Base-by-base conservation (phyloP, 495 filamentous ascomycete species). In the Aspergillus nanangensis region DNA sequence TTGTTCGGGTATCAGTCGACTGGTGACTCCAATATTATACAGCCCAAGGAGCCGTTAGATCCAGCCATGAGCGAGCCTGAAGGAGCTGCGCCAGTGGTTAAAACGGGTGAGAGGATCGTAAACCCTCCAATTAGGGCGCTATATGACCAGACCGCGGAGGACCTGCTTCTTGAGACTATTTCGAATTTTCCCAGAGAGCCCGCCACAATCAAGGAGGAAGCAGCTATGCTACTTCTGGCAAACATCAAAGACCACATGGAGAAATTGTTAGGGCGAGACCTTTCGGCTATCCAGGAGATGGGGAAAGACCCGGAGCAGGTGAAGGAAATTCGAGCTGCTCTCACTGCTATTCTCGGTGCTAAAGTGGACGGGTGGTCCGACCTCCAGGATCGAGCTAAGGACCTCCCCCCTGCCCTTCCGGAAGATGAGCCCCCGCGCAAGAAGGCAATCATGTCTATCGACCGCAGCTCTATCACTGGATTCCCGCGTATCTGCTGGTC, bases 1-100 rank as follows among this genome's bases (percentile, higher is more conserved):
- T 72, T 96, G 1, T 92, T 91, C 56, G 86, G 87, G 22, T 80
- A 84, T 36, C 69, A 74, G 42, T 74, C 58, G 60, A 82, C 61
- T 8, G 77, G 68, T 33, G 71, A 75, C 48, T 74, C 72, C 25
- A 77, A 74, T 52, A 79, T 65, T 19, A 74, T 74, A 27, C 65
- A 71, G 45, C 71, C 71, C 5, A 69, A 60, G 39, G 67, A 72
- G 24, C 66, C 71, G 3, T 48, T 74, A 41, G 71, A 72, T 27
- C 63, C 60, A 22, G 56, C 61, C 3, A 60, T 43, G 24, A 55
- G 55, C 37, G 51, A 62, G 13, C 55, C 61, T 9, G 67, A 72
- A 50, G 71, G 71, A 8, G 58, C 71, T 23, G 69, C 71, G 24
- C 71, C 71, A 0, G 57, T 74, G 44, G 71, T 74, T 15, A 65